A percentile compares a stretch with the other conserved stretches of the same genome.
phyloP scores from a whole-genome alignment of 495 filamentous ascomycete genomes.

The Podospora fimiseda region DNA sequence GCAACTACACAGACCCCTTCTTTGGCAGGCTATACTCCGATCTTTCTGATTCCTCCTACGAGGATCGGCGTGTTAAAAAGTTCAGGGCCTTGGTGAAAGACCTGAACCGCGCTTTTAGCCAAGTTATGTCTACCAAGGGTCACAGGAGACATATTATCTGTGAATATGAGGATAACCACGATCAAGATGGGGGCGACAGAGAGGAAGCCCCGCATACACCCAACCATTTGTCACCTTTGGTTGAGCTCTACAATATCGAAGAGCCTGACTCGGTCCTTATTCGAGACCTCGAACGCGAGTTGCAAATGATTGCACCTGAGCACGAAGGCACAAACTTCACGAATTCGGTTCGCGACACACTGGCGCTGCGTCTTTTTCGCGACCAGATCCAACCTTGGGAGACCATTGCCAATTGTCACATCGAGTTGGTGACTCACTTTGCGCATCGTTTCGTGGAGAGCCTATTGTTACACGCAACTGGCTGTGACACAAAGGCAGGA shows the following conservation, averaged over 20 bases:
- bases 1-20: background rate
- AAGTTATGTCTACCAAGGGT: background rate
- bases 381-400: background rate
- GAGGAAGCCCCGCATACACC: too few species aligned
- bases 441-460: background rate
- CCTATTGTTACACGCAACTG: background rate
- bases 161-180: background rate
- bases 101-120: background rate
- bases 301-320: background rate
- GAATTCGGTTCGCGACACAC: background rate
- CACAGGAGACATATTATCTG: background rate
- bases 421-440: background rate
- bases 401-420: background rate
- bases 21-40: background rate
- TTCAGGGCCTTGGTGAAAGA: background rate
- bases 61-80: background rate
- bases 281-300: background rate
- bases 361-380: background rate
- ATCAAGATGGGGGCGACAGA: background rate
- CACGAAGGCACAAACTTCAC: background rate
- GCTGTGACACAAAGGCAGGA: background rate
- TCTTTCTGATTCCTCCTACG: background rate
- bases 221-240: background rate
- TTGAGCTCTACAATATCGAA: background rate
- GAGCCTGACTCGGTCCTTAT: background rate